These are phyloP conservation scores for Petunia secreta DNA, from an alignment of 257 asterid genomes.

Conservation along the genomic window DNA sequence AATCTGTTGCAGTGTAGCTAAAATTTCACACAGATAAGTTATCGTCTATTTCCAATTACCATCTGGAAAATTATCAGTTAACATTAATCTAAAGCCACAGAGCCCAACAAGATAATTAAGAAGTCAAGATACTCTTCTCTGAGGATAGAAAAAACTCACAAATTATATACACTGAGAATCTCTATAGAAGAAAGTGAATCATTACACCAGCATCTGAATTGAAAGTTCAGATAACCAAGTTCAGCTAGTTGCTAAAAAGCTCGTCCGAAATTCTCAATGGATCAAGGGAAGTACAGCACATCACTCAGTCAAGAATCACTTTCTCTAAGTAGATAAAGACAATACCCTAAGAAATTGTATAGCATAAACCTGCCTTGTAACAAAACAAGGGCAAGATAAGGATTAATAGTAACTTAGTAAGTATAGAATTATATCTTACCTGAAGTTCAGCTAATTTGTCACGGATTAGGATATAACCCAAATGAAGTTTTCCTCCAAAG, in stretches of 20 bases:
- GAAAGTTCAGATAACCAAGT: no score
- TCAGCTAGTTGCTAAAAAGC: no score
- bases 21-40: not conserved
- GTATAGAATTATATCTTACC: slow-evolving; percentile 42
- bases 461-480: slow-evolving; percentile 95
- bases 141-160: no score
- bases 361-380: not conserved
- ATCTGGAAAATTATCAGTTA: not conserved
- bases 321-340: no score
- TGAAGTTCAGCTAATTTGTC: slow-evolving; percentile 94
- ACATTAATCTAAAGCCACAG: not conserved
- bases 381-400: not conserved
- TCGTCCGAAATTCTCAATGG: no score
- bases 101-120: not conserved
- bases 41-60: not conserved
- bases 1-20: not conserved
- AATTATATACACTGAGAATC: no score
- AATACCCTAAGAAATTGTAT: not conserved
- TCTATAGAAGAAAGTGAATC: no score
- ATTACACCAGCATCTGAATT: no score
- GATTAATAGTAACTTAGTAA: not conserved
- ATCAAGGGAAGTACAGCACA: no score
- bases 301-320: no score
- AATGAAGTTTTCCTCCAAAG: slow-evolving; percentile 99
- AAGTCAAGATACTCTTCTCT: not conserved